Evolutionary conservation across 306 rosid species (phyloP), one percentile per base, ranked within the genome.

Genomic region (Cucumis melo): DNA sequence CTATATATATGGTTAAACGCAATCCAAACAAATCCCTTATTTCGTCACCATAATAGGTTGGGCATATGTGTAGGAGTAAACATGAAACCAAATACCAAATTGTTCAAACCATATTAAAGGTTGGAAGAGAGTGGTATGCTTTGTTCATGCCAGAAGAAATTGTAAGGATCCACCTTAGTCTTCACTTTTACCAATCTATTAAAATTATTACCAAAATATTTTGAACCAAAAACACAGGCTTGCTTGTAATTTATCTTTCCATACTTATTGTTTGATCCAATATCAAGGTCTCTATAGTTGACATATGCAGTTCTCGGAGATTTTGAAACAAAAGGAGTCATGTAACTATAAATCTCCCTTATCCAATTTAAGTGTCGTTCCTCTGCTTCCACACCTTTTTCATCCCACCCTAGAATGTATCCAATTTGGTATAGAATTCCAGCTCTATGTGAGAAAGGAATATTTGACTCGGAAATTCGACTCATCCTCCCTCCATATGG

Each of bases 401-500:
- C 90, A 53, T 80, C 59, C 94, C 98, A 92, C 4, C 11, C 10
- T 0, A 75, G 13, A 9, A 89, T 0, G 58, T 86, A 89, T 80
- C 88, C 66, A 27, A 60, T 64, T 5, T 64, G 1, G 24, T 64
- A 64, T 19, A 15, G 12, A 64, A 6, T 12, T 63, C 44, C 70
- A 19, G 87, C 87, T 65, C 96, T 83, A 41, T 89, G 96, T 20
- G 93, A 89, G 48, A 89, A 91, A 0, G 96, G 93, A 17, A n/a
- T 87, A 64, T 79, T 81, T 0, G 87, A 82, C 66, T 59, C 64
- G 0, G 64, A 59, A 59, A 59, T 59, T 29, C 12, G 36, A 77
- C 82, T 80, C 98, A 87, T 91, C 81, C 24, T 82, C 65, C 95
- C 98, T 0, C 98, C 98, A 56, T 89, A 93, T 0, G 97, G 98